Evolutionary conservation across 2,329 filamentous ascomycete species (phyloP).

Genomic region (Ophioceras dolichostomum): DNA sequence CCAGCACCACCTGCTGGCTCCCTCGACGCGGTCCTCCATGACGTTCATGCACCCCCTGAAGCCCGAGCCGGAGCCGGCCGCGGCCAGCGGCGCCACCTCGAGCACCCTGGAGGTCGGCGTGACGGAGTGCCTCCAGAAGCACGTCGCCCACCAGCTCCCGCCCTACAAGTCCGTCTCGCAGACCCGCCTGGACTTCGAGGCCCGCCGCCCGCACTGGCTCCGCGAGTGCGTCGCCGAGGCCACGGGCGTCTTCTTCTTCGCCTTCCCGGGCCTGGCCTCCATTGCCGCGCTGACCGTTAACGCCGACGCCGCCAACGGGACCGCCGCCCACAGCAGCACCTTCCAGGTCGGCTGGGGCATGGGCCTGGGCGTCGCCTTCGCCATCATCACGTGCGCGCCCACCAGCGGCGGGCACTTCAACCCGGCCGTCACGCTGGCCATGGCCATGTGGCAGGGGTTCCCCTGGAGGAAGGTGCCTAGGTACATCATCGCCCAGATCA

Average conservation of each 20-base stretch:
- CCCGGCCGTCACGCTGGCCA: slow-evolving; percentile 32
- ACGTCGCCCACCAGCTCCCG: slow-evolving; percentile 36
- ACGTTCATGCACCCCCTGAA: no score
- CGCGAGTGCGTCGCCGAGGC: slow-evolving; percentile 44
- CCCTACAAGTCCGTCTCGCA: slow-evolving; percentile 36
- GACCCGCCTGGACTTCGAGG: slow-evolving; percentile 41
- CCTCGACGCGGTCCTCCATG: no score
- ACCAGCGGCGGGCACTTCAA: slow-evolving; percentile 42
- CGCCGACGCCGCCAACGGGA: slow-evolving; percentile 18
- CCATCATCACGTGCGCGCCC: slow-evolving; percentile 42
- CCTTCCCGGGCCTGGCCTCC: slow-evolving; percentile 40
- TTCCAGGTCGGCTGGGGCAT: slow-evolving; percentile 44
- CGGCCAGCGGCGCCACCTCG: no score
- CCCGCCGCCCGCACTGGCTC: slow-evolving; percentile 36
- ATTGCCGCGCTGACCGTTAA: slow-evolving; percentile 37
- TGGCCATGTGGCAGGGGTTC: slow-evolving; percentile 42
- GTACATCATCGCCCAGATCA: slow-evolving; percentile 43
- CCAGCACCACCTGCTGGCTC: no score
- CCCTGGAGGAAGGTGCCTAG: slow-evolving; percentile 44
- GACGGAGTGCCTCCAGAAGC: slow-evolving; percentile 37
- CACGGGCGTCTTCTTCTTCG: slow-evolving; percentile 44
- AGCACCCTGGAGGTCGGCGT: slow-evolving; percentile 42
- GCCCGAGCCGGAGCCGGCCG: no score
- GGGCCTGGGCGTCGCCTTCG: slow-evolving; percentile 44
- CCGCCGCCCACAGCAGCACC: slow-evolving; percentile 27